A percentile compares a stretch with the other conserved stretches of the same genome.
Conservation (phyloP, 2,329 filamentous ascomycete genomes). For the Aspergillus neoniger region DNA sequence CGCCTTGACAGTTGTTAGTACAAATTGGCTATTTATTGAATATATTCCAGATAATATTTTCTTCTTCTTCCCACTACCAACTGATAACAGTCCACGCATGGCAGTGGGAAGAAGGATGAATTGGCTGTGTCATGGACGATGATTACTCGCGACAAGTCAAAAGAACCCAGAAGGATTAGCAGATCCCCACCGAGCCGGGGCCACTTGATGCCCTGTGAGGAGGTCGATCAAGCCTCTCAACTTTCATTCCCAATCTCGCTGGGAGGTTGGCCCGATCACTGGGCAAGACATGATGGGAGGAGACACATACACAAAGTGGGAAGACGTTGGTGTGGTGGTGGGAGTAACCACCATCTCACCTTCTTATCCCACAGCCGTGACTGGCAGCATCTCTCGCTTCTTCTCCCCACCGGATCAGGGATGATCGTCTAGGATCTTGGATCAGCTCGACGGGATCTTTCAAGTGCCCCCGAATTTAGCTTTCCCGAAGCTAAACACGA, state of each 20-base stretch:
- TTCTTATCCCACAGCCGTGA: neutral
- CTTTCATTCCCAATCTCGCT: neutral
- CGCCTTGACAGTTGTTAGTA: too few relatives aligned
- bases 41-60: neutral
- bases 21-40: neutral
- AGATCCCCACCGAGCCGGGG: constrained; percentile 7
- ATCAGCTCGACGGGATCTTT: neutral
- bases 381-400: neutral
- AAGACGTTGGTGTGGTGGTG: neutral
- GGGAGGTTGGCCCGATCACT: neutral
- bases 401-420: neutral
- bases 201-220: constrained; percentile 1
- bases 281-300: neutral
- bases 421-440: constrained; percentile 6
- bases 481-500: constrained; percentile 2
- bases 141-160: neutral
- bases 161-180: constrained; percentile 3
- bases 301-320: neutral
- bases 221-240: neutral
- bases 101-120: constrained; percentile 2
- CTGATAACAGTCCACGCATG: neutral
- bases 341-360: neutral
- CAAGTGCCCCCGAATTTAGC: constrained; percentile 1
- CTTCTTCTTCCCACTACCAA: too few relatives aligned
- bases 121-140: neutral